phyloP scores from a whole-genome alignment of 345 rosid species.

The Salix koriyanagi region DNA sequence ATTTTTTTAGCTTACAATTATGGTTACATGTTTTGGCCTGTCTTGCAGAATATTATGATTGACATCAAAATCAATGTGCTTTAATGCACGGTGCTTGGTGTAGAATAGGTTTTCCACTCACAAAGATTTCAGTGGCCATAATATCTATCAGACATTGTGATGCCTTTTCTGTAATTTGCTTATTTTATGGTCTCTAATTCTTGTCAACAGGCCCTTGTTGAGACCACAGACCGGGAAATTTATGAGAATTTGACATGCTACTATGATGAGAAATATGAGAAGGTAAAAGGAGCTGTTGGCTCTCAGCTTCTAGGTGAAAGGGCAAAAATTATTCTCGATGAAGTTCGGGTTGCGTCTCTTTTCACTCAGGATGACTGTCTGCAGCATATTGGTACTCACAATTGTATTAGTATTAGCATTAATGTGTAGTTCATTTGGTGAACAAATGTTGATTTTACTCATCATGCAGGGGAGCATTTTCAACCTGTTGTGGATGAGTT shows the following conservation, averaged over 20 bases:
- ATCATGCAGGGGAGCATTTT: slow-evolving; percentile 67
- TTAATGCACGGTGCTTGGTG: neutral
- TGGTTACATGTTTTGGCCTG: too few relatives aligned
- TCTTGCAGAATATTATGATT: too few relatives aligned
- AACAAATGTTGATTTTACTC: slow-evolving; percentile 18
- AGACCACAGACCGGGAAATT: slow-evolving; percentile 75
- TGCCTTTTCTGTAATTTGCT: neutral
- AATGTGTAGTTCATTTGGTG: neutral
- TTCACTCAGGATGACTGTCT: slow-evolving; percentile 72
- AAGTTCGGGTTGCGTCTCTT: slow-evolving; percentile 63
- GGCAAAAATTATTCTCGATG: slow-evolving; percentile 81
- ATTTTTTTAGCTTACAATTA: too few relatives aligned
- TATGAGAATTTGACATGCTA: slow-evolving; percentile 59
- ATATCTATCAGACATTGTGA: neutral
- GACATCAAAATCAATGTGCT: too few relatives aligned
- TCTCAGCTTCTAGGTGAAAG: slow-evolving; percentile 82
- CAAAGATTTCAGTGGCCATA: neutral
- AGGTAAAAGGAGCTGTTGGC: slow-evolving; percentile 72
- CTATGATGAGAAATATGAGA: slow-evolving; percentile 46
- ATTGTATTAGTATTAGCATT: neutral
- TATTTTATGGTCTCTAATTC: neutral
- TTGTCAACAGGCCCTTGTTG: slow-evolving; percentile 63
- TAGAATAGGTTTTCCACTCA: neutral
- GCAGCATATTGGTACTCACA: slow-evolving; percentile 62
- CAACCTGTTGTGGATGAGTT: slow-evolving; percentile 61